Conservation (phyloP, 768 basidiomycete genomes). For the Lactarius sp. region DNA sequence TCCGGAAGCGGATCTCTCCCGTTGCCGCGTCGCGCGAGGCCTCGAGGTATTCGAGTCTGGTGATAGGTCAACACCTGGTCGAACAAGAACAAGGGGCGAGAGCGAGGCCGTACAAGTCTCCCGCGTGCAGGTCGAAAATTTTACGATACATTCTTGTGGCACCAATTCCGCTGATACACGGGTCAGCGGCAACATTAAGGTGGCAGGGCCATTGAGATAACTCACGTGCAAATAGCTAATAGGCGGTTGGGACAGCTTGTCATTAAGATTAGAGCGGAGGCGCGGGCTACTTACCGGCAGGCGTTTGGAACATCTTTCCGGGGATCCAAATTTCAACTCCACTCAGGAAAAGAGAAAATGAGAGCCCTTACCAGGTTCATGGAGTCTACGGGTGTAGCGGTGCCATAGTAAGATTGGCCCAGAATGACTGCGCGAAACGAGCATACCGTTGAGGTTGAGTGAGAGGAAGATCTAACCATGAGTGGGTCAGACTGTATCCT, state of each 20-base stretch:
- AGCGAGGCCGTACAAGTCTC: conserved; percentile 8
- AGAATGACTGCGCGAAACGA: neutral
- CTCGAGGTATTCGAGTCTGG: conserved; percentile 21
- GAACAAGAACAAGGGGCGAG: neutral
- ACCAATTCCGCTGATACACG: conserved; percentile 10
- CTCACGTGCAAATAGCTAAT: conserved; percentile 19
- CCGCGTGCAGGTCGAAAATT: conserved; percentile 2
- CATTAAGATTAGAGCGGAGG: neutral
- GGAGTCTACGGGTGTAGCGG: neutral
- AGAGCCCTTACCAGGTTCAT: conserved; percentile 17
- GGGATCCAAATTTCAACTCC: neutral
- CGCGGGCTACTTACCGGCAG: conserved; percentile 1
- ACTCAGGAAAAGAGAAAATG: neutral
- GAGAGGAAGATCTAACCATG: conserved; percentile 13
- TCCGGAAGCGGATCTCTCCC: conserved; percentile 20
- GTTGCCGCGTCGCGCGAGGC: conserved; percentile 12
- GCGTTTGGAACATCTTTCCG: conserved; percentile 17
- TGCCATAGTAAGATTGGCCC: neutral
- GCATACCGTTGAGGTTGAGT: conserved; percentile 12
- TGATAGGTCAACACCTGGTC: neutral
- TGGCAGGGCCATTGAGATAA: neutral
- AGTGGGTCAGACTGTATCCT: neutral
- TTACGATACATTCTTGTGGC: conserved; percentile 22
- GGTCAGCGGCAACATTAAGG: neutral
- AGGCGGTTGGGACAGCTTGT: neutral